These are phyloP conservation scores for Coemansia sp. DNA, from an alignment of 192 early-diverging fungal genomes.

Conservation along the genomic window DNA sequence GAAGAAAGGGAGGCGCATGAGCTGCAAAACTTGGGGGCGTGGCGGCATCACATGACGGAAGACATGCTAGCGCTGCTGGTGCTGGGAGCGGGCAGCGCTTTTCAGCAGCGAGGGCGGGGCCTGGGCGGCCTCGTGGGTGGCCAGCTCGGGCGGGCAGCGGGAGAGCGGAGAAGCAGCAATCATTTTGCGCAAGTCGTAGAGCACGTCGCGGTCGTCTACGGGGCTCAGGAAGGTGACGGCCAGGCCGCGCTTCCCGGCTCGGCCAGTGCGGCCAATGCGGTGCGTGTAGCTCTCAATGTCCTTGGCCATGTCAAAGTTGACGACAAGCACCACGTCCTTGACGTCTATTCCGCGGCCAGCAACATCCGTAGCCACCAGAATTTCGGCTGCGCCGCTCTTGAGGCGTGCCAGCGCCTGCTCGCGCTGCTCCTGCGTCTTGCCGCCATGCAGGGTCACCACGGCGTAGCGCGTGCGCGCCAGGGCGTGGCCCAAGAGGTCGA, in stretches of 20 bases:
- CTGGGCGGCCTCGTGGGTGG: conserved; percentile 79
- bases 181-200: conserved; percentile 72
- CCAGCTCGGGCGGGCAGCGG: conserved; percentile 77
- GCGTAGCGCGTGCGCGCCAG: conserved; percentile 44
- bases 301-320: conserved; percentile 99
- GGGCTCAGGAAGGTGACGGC: conserved; percentile 83
- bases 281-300: conserved; percentile 98
- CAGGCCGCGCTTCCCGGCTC: conserved; percentile 88
- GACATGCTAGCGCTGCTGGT: conserved; percentile 1
- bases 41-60: not conserved
- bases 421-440: conserved; percentile 97
- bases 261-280: conserved; percentile 96
- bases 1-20: no score
- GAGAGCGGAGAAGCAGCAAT: conserved; percentile 71
- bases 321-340: conserved; percentile 91
- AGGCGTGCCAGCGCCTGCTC: conserved; percentile 79
- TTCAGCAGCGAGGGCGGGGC: conserved; percentile 54
- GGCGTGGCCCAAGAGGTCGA: conserved; percentile 76
- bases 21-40: not conserved
- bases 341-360: conserved; percentile 99
- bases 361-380: conserved; percentile 97
- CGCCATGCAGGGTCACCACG: conserved; percentile 84
- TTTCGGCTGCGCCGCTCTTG: conserved; percentile 74
- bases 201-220: conserved; percentile 78
- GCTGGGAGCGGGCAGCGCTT: conserved; percentile 8